phyloP scores from a whole-genome alignment of 2,329 filamentous ascomycete species.

The Alternaria sp. region DNA sequence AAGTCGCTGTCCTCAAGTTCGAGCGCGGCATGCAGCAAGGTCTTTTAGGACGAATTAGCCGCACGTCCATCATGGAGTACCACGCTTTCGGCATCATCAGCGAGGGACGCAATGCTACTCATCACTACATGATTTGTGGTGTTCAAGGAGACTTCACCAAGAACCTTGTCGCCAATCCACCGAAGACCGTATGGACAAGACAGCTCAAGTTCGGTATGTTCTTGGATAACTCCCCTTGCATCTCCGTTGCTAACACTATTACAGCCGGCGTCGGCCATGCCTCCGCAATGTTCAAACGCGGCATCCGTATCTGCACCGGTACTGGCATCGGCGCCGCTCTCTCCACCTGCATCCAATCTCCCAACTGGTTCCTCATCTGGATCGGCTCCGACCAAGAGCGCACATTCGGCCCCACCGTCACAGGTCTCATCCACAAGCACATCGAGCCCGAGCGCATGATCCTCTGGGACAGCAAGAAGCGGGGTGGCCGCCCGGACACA shows the following conservation, averaged over 20 bases:
- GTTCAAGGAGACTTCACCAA: slow-evolving; percentile 48
- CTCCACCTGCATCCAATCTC: slow-evolving; percentile 44
- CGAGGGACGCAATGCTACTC: slow-evolving; percentile 34
- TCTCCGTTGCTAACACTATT: slow-evolving; percentile 12
- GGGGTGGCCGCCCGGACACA: slow-evolving; percentile 41
- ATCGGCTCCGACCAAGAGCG: slow-evolving; percentile 46
- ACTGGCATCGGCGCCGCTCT: slow-evolving; percentile 46
- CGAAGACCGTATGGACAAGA: slow-evolving; percentile 43
- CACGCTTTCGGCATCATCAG: slow-evolving; percentile 48
- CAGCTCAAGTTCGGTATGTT: slow-evolving; percentile 45
- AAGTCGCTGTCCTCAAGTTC: slow-evolving; percentile 44
- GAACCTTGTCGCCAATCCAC: slow-evolving; percentile 40
- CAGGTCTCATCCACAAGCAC: slow-evolving; percentile 39
- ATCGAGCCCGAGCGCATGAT: slow-evolving; percentile 48
- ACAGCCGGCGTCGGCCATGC: slow-evolving; percentile 44
- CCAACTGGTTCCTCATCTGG: slow-evolving; percentile 48
- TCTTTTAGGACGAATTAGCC: slow-evolving; percentile 42
- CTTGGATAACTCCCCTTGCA: background rate
- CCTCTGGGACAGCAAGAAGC: slow-evolving; percentile 46
- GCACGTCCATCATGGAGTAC: slow-evolving; percentile 48
- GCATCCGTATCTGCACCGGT: slow-evolving; percentile 45
- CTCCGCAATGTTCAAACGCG: slow-evolving; percentile 46
- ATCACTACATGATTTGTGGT: slow-evolving; percentile 47
- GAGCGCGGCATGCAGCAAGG: slow-evolving; percentile 47
- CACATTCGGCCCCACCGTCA: slow-evolving; percentile 44